Conservation (phyloP, 768 basidiomycete species). For the Mrakia hoshinonis region DNA sequence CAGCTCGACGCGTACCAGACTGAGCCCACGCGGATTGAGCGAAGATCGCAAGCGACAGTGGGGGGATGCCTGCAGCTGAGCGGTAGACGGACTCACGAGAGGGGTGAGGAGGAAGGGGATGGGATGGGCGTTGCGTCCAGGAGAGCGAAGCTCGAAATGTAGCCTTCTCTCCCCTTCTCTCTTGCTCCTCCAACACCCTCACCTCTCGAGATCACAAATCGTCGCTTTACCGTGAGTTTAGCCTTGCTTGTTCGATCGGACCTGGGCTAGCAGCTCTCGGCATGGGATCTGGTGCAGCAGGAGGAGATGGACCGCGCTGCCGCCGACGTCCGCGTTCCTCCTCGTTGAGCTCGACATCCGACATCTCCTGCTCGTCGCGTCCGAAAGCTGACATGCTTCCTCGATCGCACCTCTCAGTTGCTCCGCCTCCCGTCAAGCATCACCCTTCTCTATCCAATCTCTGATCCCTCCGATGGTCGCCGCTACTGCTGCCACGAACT, state of each 20-base stretch:
- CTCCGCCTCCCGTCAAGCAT: neutral
- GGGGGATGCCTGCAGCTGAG: too few relatives aligned
- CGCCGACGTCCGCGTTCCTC: too few relatives aligned
- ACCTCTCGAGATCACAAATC: neutral
- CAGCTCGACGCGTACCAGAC: neutral
- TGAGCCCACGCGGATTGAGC: neutral
- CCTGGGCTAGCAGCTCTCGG: too few relatives aligned
- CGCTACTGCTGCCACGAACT: conserved; percentile 25
- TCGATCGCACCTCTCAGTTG: neutral
- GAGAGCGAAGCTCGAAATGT: conserved; percentile 6
- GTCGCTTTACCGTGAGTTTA: neutral
- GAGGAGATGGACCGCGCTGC: neutral
- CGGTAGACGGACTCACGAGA: neutral
- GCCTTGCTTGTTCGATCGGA: too few relatives aligned
- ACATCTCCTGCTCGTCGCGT: too few relatives aligned
- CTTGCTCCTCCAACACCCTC: neutral
- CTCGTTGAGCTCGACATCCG: too few relatives aligned
- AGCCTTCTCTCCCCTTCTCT: neutral
- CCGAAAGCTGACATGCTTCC: too few relatives aligned
- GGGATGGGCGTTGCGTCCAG: neutral
- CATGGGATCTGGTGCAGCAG: too few relatives aligned
- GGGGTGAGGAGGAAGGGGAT: neutral
- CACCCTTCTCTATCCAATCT: neutral
- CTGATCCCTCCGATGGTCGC: neutral
- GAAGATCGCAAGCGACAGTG: neutral